A percentile compares a stretch with the other conserved stretches of the same genome.
phyloP scores from a whole-genome alignment of 179 eudicot genomes.

The Patellifolia procumbens region DNA sequence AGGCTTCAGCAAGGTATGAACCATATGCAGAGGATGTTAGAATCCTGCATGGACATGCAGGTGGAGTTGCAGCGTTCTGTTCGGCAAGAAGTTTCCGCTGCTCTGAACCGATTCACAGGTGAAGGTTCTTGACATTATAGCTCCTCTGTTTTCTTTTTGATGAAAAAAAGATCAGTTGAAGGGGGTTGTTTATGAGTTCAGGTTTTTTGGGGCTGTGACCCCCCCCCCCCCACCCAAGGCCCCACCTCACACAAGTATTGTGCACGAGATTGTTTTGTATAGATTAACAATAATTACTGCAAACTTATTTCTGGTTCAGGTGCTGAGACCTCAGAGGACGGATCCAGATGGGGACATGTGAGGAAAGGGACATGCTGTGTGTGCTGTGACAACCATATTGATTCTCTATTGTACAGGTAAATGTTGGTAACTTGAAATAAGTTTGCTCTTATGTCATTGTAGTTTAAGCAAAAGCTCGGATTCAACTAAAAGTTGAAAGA shows the following conservation, averaged over 20 bases:
- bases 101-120: constrained; percentile 75
- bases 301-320: constrained; percentile 27
- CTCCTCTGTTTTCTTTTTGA: neutral
- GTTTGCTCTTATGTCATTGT: neutral
- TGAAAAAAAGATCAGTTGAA: neutral
- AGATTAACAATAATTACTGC: constrained; percentile 1
- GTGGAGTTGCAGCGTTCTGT: constrained; percentile 95
- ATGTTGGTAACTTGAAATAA: neutral
- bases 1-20: constrained; percentile 98
- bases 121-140: constrained; percentile 47
- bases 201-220: neutral
- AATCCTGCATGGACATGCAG: constrained; percentile 99
- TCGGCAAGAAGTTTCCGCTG: constrained; percentile 98
- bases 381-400: constrained; percentile 91
- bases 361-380: constrained; percentile 93
- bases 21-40: constrained; percentile 98
- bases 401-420: constrained; percentile 93
- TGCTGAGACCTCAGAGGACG: constrained; percentile 90
- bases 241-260: neutral
- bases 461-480: neutral
- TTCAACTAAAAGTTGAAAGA: neutral
- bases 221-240: neutral
- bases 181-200: neutral
- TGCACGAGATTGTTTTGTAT: neutral
- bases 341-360: constrained; percentile 91